These are phyloP conservation scores for Cupressus sempervirens DNA, from an alignment of 75 land plant species.

Conservation along the genomic window DNA sequence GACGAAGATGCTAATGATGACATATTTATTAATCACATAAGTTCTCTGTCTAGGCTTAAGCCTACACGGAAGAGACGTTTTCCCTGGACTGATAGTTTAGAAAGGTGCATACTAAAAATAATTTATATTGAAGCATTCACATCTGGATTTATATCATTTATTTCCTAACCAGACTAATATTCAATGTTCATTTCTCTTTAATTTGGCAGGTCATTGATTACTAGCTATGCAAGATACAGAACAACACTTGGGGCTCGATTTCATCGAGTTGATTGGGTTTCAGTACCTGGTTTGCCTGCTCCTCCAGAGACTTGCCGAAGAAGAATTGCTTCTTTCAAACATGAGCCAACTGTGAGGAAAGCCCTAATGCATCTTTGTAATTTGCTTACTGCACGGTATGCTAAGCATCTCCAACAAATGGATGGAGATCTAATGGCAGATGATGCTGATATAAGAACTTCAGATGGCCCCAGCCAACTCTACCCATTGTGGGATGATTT, in stretches of 20 bases:
- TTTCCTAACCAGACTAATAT: not conserved
- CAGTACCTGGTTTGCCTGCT: conserved; percentile 76
- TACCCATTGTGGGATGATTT: conserved; percentile 69
- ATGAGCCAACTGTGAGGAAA: conserved; percentile 44
- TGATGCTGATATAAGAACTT: not conserved
- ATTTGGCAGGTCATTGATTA: conserved; percentile 55
- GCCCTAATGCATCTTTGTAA: conserved; percentile 69
- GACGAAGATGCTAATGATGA: conserved; percentile 35
- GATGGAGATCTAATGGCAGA: not conserved
- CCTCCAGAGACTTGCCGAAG: conserved; percentile 58
- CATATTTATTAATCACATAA: conserved; percentile 31
- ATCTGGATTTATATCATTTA: not conserved
- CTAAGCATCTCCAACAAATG: conserved; percentile 21
- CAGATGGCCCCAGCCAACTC: not conserved
- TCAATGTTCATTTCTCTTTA: conserved; percentile 16
- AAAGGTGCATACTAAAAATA: conserved; percentile 44
- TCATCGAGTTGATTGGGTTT: conserved; percentile 74
- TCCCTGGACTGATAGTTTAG: conserved; percentile 74
- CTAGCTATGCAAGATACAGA: conserved; percentile 78
- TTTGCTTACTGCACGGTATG: conserved; percentile 60
- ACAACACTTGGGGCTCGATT: conserved; percentile 66
- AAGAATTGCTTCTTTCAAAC: conserved; percentile 65
- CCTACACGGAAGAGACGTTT: conserved; percentile 55
- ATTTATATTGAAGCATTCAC: not conserved
- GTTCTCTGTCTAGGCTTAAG: conserved; percentile 36